phyloP scores from a whole-genome alignment of 495 filamentous ascomycete genomes.

The Penicillium fimorum region DNA sequence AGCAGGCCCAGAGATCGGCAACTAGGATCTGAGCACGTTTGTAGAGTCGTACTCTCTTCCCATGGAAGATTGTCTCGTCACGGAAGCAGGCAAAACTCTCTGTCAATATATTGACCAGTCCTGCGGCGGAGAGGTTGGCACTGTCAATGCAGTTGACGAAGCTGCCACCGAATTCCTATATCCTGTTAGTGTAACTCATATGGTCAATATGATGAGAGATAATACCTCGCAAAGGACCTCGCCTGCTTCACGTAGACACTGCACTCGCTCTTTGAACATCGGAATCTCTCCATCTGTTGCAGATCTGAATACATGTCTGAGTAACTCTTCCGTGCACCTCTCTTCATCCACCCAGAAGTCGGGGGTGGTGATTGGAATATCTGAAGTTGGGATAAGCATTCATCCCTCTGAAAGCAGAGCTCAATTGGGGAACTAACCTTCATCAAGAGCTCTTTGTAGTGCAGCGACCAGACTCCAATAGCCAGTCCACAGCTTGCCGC shows the following conservation, averaged over 20 bases:
- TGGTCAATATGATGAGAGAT: neutral
- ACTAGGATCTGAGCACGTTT: slow-evolving; percentile 96
- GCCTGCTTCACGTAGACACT: slow-evolving; percentile 82
- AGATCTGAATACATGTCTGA: slow-evolving; percentile 81
- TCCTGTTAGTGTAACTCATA: neutral
- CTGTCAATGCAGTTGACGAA: slow-evolving; percentile 71
- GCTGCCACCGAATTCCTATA: slow-evolving; percentile 73
- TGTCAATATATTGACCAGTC: slow-evolving; percentile 77
- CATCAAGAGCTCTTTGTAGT: slow-evolving; percentile 82
- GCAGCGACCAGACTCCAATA: slow-evolving; percentile 94
- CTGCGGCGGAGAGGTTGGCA: slow-evolving; percentile 76
- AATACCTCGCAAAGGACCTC: slow-evolving; percentile 78
- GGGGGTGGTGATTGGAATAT: slow-evolving; percentile 84
- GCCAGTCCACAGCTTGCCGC: slow-evolving; percentile 79
- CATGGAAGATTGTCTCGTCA: slow-evolving; percentile 73
- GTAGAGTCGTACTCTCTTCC: slow-evolving; percentile 73
- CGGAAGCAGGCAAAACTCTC: slow-evolving; percentile 81
- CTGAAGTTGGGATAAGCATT: slow-evolving; percentile 37
- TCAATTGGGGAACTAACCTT: slow-evolving; percentile 54
- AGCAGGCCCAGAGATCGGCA: slow-evolving; percentile 93
- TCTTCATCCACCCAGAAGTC: slow-evolving; percentile 81
- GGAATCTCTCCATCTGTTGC: slow-evolving; percentile 85
- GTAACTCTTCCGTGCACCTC: slow-evolving; percentile 69
- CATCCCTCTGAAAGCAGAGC: slow-evolving; percentile 10
- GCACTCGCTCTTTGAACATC: slow-evolving; percentile 71